phyloP scores from a whole-genome alignment of 805 yeast species.

The Ogataea paraovalis region DNA sequence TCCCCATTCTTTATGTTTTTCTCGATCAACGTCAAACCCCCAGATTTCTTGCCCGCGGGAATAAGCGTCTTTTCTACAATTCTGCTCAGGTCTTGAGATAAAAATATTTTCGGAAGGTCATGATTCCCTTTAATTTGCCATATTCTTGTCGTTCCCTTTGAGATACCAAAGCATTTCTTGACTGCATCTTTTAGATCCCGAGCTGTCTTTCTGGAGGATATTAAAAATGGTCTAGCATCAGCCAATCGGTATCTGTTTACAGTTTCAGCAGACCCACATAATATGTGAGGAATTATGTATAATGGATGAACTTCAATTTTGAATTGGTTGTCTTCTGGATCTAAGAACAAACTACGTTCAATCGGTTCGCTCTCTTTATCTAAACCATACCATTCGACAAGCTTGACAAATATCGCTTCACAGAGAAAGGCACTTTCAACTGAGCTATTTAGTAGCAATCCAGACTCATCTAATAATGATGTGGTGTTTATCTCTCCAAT shows the following conservation, averaged over 20 bases:
- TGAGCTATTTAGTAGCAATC: conserved; percentile 32
- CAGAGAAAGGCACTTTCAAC: conserved; percentile 35
- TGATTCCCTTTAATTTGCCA: conserved; percentile 23
- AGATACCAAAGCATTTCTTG: conserved; percentile 18
- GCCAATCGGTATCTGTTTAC: conserved; percentile 30
- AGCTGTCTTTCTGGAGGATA: conserved; percentile 32
- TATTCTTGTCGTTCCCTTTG: conserved; percentile 15
- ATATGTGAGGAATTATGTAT: conserved; percentile 25
- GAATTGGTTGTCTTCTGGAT: conserved; percentile 14
- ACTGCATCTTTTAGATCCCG: conserved; percentile 24
- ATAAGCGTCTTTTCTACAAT: conserved; percentile 18
- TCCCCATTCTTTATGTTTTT: conserved; percentile 19
- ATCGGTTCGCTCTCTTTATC: conserved; percentile 35
- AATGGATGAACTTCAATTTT: conserved; percentile 24
- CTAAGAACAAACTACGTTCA: conserved; percentile 31
- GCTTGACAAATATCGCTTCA: conserved; percentile 39
- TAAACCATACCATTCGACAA: conserved; percentile 54
- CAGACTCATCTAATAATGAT: conserved; percentile 41
- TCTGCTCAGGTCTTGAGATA: conserved; percentile 13
- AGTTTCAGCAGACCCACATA: conserved; percentile 20
- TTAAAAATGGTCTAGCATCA: conserved; percentile 33
- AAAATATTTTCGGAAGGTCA: conserved; percentile 16
- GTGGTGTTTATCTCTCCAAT: conserved; percentile 48
- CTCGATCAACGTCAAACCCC: conserved; percentile 11
- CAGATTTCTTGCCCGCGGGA: conserved; percentile 21